Evolutionary conservation across 1,139 yeast genomes (phyloP), one percentile per base, ranked within the genome.

Genomic region (Yamadazyma friedrichii): DNA sequence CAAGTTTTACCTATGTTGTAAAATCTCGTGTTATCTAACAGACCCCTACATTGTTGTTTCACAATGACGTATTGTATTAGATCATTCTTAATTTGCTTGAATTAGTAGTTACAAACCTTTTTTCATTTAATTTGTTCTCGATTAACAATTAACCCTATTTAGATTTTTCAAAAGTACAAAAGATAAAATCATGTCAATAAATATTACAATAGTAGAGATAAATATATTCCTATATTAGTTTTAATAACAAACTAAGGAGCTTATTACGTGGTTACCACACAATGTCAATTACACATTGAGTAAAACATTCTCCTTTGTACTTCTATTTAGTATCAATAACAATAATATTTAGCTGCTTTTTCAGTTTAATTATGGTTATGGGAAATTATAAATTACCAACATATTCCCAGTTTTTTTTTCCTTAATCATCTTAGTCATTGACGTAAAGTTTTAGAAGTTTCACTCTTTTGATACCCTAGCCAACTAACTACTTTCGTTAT

Each of bases 401-500:
- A 25, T 12, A 6, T 25, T 26, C 22, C 39, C 29, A 9, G 9
- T 11, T 24, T 33, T 33, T 11, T 15, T 27, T 16, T 34, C 15
- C 20, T 10, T 9, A 10, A 15, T 17, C 27, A 15, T 24, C 13
- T 26, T 26, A n/a, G 11, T 25, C 11, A 33, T 16, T 33, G 13
- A 33, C 35, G 35, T 16, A 30, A 17, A 22, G 27, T 33, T 33
- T n/a, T 15, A 33, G n/a, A 17, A 25, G 12, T 25, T 25, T 10
- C 28, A 25, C 28, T 22, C 28, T 3, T 32, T 32, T 32, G 29
- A 33, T 29, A 36, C 22, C 35, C 35, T 13, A 36, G 35, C 35
- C 35, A 24, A 36, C 39, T 30, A 17, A 25, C 11, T 20, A 24
- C 51, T 31, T 41, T 48, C 52, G 52, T 35, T 46, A 50, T 51